phyloP scores from a whole-genome alignment of 352 stramenopile genomes.

The Phytopythium oedochilum region DNA sequence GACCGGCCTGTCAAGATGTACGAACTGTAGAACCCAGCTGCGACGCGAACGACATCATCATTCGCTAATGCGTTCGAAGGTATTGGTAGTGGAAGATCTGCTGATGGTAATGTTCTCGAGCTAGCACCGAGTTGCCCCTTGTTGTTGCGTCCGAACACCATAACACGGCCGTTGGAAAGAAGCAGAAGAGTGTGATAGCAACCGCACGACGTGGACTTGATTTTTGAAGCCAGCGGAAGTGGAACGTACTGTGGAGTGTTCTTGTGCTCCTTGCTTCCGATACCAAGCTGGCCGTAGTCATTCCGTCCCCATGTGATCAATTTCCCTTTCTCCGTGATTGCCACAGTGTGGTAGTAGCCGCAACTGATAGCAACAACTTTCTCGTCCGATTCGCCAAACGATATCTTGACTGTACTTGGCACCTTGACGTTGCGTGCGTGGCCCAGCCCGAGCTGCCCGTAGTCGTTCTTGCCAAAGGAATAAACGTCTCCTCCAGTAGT shows the following conservation, averaged over 20 bases:
- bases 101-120: conserved; percentile 70
- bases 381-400: conserved; percentile 60
- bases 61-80: conserved; percentile 69
- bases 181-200: conserved; percentile 85
- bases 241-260: conserved; percentile 75
- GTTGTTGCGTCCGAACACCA: conserved; percentile 88
- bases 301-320: conserved; percentile 84
- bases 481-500: conserved; percentile 76
- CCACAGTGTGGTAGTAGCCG: conserved; percentile 83
- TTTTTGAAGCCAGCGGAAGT: conserved; percentile 72
- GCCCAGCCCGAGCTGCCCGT: conserved; percentile 78
- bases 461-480: conserved; percentile 85
- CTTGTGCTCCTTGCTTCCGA: conserved; percentile 88
- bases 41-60: conserved; percentile 79
- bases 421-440: conserved; percentile 78
- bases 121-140: conserved; percentile 81
- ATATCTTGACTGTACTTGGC: conserved; percentile 60
- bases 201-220: conserved; percentile 70
- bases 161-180: conserved; percentile 70
- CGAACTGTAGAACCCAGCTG: conserved; percentile 85
- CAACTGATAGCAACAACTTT: conserved; percentile 76
- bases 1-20: conserved; percentile 84
- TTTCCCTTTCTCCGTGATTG: conserved; percentile 78
- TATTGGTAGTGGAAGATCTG: conserved; percentile 73
- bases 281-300: conserved; percentile 84